Evolutionary conservation across 371 early-diverging fungal genomes (phyloP), one percentile per base, ranked within the genome.

Genomic region (Funneliformis caledonium): DNA sequence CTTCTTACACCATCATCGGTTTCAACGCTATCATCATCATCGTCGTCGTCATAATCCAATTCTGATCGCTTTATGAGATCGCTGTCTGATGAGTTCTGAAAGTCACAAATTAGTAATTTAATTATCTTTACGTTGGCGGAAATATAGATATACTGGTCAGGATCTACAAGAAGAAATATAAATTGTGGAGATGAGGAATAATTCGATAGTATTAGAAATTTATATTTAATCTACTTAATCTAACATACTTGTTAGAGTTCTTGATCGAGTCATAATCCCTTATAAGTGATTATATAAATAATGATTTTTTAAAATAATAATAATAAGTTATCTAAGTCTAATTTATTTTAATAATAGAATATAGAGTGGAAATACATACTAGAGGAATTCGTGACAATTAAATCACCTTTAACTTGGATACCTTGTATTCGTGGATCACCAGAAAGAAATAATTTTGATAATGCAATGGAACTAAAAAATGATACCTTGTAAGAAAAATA

Each of bases 71-170:
- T 43, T 62, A 72, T 0, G 52, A 56, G 80, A 69, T 79, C 52
- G 31, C 42, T 22, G 37, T 79, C 82, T 26, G 65, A 16, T 33
- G 82, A 70, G 45, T 88, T 91, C 12, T 92, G 90, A 70, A 93
- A 83, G 76, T 97, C 97, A 19, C 87, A 88, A 12, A 96, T 82
- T 10, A 97, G 87, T 4, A 97, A 87, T 82, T 93, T 94, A 72
- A 97, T 83, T 12, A 96, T 95, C 86, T 96, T 97, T 73, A 89
- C 91, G 4, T 92, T 87, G 61, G 95, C 92, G 5, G 96, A 91
- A 47, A 96, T 89, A 37, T 87, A 84, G 4, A 92, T 92, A 85
- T 91, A 96, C 76, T 94, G 92, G 56, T 96, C 94, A 45, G 95
- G 94, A 56, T 89, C 94, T 94, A 22, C 33, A 59, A 50, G 12